Evolutionary conservation across 805 yeast genomes (phyloP), one percentile per base, ranked within the genome.

Genomic region (Starmerella bombi): DNA sequence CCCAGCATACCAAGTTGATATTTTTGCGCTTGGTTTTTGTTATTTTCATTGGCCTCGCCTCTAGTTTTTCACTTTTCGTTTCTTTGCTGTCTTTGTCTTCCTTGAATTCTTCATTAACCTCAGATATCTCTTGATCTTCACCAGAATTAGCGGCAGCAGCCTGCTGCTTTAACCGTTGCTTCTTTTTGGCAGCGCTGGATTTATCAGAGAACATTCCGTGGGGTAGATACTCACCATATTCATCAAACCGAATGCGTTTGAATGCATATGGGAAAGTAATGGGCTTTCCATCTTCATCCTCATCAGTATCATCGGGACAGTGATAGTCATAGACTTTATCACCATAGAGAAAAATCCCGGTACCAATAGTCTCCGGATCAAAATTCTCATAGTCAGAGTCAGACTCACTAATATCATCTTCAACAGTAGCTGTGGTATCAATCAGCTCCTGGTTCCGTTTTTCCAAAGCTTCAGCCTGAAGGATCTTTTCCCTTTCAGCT

Each of bases 211-310:
- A 36, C 37, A 42, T 36, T 19, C 47, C 56, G 20, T 70, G 69
- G 46, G 78, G 76, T 17, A 86, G 75, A 2, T 77, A 61, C 41
- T 74, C 77, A 23, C 99, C 99, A 58, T 88, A 91, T 49, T 88
- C 96, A 55, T 91, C 97, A 35, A 69, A 63, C 49, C 80, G 74
- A 19, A 70, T 63, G 50, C 73, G 72, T 36, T 66, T 70, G 1
- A 71, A 69, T 29, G 72, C 62, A 50, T 65, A 80, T 10, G 94
- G 97, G 54, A 88, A 91, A 81, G 80, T 78, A 33, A 68, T 72
- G 58, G 65, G 68, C 59, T 55, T 43, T n/a, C n/a, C n/a, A n/a
- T n/a, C n/a, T 10, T 50, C 49, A 22, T 36, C 71, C 58, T 65
- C 72, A 53, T 58, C 22, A 61, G 36, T 17, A 6, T 15, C 33